phyloP scores from a whole-genome alignment of 768 basidiomycete species.

The Leucogyrophana mollusca region DNA sequence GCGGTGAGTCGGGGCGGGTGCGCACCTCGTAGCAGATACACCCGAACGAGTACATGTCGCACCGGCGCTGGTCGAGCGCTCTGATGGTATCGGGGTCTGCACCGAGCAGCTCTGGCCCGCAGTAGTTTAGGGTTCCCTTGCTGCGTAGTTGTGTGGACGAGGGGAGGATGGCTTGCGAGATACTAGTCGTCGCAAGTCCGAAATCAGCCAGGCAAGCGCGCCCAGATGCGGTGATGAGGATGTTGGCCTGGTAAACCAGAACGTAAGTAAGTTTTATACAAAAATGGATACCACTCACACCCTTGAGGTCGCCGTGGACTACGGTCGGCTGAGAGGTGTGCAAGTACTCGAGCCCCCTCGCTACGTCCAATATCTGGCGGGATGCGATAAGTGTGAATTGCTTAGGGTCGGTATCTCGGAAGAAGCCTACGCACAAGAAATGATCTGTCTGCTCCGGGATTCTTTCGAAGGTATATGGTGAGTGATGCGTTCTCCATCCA shows the following conservation, averaged over 20 bases:
- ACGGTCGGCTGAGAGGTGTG: conserved; percentile 40
- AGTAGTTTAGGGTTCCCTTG: conserved; percentile 17
- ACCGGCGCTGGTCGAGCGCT: conserved; percentile 23
- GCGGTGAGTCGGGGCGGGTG: too few species aligned
- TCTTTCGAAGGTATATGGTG: conserved; percentile 22
- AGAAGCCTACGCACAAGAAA: conserved; percentile 26
- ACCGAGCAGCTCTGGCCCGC: conserved; percentile 23
- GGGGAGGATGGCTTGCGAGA: conserved; percentile 12
- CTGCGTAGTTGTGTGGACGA: conserved; percentile 7
- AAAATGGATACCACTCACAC: conserved; percentile 15
- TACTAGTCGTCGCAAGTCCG: conserved; percentile 32
- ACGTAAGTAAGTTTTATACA: neutral
- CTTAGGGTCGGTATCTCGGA: neutral
- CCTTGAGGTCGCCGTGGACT: conserved; percentile 29
- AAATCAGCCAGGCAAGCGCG: conserved; percentile 52
- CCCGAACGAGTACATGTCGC: conserved; percentile 42
- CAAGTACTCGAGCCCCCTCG: conserved; percentile 41
- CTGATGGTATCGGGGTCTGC: conserved; percentile 8
- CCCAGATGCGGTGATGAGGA: conserved; percentile 40
- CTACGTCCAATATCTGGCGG: conserved; percentile 42
- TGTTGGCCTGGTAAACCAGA: conserved; percentile 38
- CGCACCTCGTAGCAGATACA: conserved; percentile 40
- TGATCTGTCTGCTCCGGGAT: conserved; percentile 22
- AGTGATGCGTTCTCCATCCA: conserved; percentile 38
- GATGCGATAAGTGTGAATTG: neutral